Conservation (phyloP, 2,329 filamentous ascomycete genomes). For the Diaporthe amygdali region DNA sequence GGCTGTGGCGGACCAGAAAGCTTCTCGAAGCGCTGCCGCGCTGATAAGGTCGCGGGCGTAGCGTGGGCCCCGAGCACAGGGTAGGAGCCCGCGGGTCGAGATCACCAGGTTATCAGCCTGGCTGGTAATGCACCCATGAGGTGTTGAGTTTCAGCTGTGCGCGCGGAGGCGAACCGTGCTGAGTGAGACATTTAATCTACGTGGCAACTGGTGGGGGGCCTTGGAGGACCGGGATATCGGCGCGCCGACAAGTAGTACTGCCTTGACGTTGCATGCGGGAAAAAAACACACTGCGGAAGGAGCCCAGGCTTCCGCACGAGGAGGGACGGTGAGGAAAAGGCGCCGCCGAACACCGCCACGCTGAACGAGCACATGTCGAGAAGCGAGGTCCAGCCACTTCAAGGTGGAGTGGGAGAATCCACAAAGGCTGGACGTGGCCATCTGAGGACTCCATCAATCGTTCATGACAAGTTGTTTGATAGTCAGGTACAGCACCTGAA, state of each 20-base stretch:
- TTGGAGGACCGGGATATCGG: neutral
- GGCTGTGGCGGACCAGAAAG: neutral
- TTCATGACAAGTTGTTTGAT: neutral
- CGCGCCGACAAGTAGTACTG: neutral
- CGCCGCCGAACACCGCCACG: neutral
- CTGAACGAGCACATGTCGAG: neutral
- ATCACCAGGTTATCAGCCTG: neutral
- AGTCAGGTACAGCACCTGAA: slow-evolving; percentile 11
- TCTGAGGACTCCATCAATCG: neutral
- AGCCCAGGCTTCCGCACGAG: neutral
- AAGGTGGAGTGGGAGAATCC: neutral
- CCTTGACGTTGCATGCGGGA: neutral
- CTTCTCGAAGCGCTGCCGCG: neutral
- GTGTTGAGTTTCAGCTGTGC: neutral
- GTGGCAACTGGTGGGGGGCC: neutral
- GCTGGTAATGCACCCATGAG: neutral
- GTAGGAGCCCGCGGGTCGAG: neutral
- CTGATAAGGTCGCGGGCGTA: neutral
- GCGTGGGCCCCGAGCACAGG: neutral
- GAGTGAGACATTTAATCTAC: neutral
- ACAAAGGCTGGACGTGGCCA: neutral
- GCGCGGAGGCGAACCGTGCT: neutral
- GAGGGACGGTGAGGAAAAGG: neutral
- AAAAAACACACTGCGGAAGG: neutral
- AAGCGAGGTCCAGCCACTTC: neutral